Evolutionary conservation across 345 rosid species (phyloP).

Genomic region (Linum trigynum): DNA sequence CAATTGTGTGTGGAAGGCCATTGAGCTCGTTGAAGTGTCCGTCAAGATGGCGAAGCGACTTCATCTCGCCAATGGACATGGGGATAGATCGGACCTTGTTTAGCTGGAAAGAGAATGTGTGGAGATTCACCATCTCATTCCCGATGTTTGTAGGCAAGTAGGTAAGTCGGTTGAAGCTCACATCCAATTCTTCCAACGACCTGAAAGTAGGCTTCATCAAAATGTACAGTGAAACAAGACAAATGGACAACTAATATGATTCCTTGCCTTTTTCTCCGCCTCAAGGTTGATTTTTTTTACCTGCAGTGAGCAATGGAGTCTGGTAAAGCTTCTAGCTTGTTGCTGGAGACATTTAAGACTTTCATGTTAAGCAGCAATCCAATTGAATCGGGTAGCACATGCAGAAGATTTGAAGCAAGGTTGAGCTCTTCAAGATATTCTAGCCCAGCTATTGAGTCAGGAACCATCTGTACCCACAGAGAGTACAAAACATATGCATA

Average conservation of each 20-base stretch:
- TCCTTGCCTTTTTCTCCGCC: background rate
- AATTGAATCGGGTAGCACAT: slow-evolving; percentile 70
- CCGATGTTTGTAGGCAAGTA: slow-evolving; percentile 90
- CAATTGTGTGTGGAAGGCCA: slow-evolving; percentile 55
- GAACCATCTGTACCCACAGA: slow-evolving; percentile 47
- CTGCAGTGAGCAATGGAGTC: slow-evolving; percentile 72
- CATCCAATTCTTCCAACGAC: slow-evolving; percentile 62
- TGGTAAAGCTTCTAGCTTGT: slow-evolving; percentile 64
- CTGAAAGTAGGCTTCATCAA: slow-evolving; percentile 20
- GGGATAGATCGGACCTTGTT: slow-evolving; percentile 76
- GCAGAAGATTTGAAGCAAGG: slow-evolving; percentile 63
- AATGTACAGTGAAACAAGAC: background rate
- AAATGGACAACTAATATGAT: no score
- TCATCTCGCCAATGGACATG: slow-evolving; percentile 63
- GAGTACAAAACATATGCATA: slow-evolving; percentile 1
- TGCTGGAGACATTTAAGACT: slow-evolving; percentile 56
- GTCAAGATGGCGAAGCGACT: slow-evolving; percentile 48
- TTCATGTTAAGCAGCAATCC: slow-evolving; percentile 63
- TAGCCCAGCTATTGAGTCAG: slow-evolving; percentile 85
- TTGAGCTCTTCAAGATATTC: slow-evolving; percentile 65
- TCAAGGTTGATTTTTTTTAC: slow-evolving; percentile 19
- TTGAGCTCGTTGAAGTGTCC: slow-evolving; percentile 78
- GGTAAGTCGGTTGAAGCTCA: slow-evolving; percentile 63
- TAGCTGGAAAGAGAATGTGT: slow-evolving; percentile 50
- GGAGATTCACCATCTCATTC: slow-evolving; percentile 46